Percentiles rank a stretch among this genome's conserved stretches.
Conservation (phyloP, 2,329 filamentous ascomycete genomes). For the Moelleriella libera region DNA sequence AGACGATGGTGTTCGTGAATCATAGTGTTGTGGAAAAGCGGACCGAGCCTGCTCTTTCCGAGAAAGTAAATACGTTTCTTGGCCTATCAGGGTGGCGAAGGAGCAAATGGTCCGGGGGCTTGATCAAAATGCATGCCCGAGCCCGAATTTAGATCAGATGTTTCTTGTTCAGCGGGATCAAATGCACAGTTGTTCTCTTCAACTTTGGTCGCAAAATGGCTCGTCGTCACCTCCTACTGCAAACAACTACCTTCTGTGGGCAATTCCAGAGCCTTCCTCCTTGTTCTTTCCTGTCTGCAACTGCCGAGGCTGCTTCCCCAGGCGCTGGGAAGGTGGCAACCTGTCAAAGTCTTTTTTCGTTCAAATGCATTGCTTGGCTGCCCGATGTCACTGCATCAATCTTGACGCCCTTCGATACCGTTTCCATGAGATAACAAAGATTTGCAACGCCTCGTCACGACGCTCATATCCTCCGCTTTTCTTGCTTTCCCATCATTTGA, state of each 20-base stretch:
- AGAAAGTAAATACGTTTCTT: background rate
- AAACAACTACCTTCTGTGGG: background rate
- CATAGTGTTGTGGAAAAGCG: constrained; percentile 6
- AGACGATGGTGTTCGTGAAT: background rate
- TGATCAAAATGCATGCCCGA: background rate
- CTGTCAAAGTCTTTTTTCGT: background rate
- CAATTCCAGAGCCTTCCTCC: background rate
- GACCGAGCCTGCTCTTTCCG: background rate
- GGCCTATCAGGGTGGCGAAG: background rate
- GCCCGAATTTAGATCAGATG: background rate
- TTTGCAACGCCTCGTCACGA: background rate
- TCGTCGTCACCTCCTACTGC: background rate
- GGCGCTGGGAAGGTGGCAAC: background rate
- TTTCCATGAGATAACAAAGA: constrained; percentile 2
- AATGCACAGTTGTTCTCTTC: too few relatives aligned
- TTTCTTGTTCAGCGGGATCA: too few relatives aligned
- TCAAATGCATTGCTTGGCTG: background rate
- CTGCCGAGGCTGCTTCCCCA: background rate
- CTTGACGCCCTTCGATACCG: background rate
- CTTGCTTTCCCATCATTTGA: background rate
- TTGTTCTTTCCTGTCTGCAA: background rate
- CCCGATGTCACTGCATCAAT: background rate
- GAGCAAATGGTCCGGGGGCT: background rate
- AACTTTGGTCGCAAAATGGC: background rate
- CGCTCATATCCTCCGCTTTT: too few relatives aligned